Evolutionary conservation across 2,329 filamentous ascomycete genomes (phyloP), one percentile per base, ranked within the genome.

Genomic region (Dothideomycetes sp.): DNA sequence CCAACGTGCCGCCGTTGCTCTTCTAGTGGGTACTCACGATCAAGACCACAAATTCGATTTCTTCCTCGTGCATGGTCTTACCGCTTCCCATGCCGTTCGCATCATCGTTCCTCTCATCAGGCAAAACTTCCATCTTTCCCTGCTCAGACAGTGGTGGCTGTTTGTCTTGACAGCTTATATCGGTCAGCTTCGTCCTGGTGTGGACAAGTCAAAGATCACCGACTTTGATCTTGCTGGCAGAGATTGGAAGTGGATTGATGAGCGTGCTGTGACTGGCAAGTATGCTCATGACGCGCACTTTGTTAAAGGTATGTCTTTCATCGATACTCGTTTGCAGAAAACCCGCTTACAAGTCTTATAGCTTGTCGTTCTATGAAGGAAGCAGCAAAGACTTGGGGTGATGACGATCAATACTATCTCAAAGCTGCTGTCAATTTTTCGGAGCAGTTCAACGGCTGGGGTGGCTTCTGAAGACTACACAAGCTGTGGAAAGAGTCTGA

Each of bases 61-160:
- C 64, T 85, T 86, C 63, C 62, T 88, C 29, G 79, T 84, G 4
- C 86, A 94, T 55, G 60, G 91, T 6, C 70, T 98, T 22, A 93
- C 85, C 0, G 82, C 83, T 15, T 88, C 82, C 45, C 87, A 98
- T 57, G 89, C 91, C 1, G 75, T 94, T 10, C 76, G 91, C n/a
- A 76, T 94, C 17, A 63, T 98, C 4, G 67, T 98, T 3, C 85
- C 91, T 0, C 61, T 85, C 24, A 65, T 95, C 9, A 86, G 87
- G 0, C 62, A 71, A 11, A 75, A 77, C 53, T 81, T 80, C 52
- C 89, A 94, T 51, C 59, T 86, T 32, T 67, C 67, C 16, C 65
- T 98, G 4, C 70, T 96, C 7, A 71, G 83, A 27, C 80, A 94
- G 58, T 96, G 91, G 87, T 94, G 86, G 84, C 65, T 98, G 4